Percentiles rank a stretch among this genome's conserved stretches.
Conservation (phyloP, 805 yeast genomes). For the Candida hispaniensis region DNA sequence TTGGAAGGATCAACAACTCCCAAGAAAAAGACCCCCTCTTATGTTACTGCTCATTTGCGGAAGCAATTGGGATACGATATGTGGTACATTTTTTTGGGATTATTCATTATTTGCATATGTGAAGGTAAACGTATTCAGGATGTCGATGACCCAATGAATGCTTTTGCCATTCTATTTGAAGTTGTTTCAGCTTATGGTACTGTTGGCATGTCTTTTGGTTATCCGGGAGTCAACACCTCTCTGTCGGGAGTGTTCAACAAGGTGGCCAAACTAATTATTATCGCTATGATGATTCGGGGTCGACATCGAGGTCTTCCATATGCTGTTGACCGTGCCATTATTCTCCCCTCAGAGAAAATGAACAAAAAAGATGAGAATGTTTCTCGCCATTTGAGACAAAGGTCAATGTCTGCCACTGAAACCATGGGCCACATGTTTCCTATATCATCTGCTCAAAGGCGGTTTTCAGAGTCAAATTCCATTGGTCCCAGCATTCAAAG, state of each 20-base stretch:
- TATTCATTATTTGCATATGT: constrained; percentile 76
- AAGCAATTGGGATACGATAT: constrained; percentile 87
- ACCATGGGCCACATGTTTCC: constrained; percentile 12
- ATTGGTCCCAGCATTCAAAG: constrained; percentile 1
- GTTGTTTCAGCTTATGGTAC: constrained; percentile 94
- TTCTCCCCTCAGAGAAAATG: constrained; percentile 57
- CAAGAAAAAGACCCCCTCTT: constrained; percentile 43
- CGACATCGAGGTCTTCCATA: constrained; percentile 95
- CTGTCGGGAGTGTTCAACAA: constrained; percentile 61
- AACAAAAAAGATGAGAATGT: constrained; percentile 19
- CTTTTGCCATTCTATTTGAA: constrained; percentile 73
- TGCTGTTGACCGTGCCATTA: constrained; percentile 84
- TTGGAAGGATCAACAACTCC: no score
- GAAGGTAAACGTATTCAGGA: constrained; percentile 56
- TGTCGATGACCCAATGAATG: constrained; percentile 41
- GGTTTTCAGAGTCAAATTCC: no score
- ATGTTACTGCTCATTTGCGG: constrained; percentile 78
- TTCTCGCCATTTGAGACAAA: constrained; percentile 4
- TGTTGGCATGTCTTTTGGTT: constrained; percentile 86
- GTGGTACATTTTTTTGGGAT: constrained; percentile 84
- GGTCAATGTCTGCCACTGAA: constrained; percentile 10
- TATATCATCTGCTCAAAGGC: no score
- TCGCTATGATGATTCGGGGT: constrained; percentile 88
- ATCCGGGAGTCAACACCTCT: constrained; percentile 55
- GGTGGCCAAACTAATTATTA: constrained; percentile 71